Percentiles rank a stretch among this genome's conserved stretches.
Evolutionary conservation across 176 grass and related monocot genomes (phyloP).

Genomic region (Cenchrus americanus): DNA sequence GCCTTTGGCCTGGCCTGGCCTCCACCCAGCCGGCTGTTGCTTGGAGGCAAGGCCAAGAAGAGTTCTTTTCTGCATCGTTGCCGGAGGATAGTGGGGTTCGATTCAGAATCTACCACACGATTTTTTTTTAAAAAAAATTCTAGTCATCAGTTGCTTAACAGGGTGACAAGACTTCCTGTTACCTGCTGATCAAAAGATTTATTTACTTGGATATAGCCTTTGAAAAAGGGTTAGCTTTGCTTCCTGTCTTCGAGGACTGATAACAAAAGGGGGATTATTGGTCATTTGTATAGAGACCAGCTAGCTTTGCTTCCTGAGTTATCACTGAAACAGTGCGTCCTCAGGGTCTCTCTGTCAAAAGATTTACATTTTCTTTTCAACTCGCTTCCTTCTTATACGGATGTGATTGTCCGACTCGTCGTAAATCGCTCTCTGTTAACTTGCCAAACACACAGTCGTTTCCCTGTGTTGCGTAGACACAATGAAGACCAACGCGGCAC

Average conservation of each 20-base stretch:
- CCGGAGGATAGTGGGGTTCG: neutral
- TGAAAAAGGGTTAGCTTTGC: too few relatives aligned
- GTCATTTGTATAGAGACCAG: too few relatives aligned
- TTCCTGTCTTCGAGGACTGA: neutral
- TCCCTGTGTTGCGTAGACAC: too few relatives aligned
- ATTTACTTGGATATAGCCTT: too few relatives aligned
- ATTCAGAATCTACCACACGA: neutral
- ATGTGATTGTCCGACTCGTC: neutral
- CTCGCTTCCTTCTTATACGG: too few relatives aligned
- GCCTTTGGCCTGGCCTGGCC: neutral
- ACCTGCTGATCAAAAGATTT: too few relatives aligned
- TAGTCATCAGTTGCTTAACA: neutral
- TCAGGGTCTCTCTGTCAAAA: neutral
- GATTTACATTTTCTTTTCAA: neutral
- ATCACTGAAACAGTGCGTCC: neutral
- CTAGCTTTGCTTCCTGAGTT: neutral
- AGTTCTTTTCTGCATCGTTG: neutral
- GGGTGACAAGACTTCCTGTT: neutral
- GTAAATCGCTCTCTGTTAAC: neutral
- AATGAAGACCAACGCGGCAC: too few relatives aligned
- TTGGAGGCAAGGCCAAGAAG: slow-evolving; percentile 40
- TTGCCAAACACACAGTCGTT: too few relatives aligned
- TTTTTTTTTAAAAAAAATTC: neutral
- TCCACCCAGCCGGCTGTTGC: slow-evolving; percentile 31
- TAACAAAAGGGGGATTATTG: too few relatives aligned